These are phyloP conservation scores for Wallacemonas sp. DNA, from an alignment of 208 protist species.

Conservation along the genomic window DNA sequence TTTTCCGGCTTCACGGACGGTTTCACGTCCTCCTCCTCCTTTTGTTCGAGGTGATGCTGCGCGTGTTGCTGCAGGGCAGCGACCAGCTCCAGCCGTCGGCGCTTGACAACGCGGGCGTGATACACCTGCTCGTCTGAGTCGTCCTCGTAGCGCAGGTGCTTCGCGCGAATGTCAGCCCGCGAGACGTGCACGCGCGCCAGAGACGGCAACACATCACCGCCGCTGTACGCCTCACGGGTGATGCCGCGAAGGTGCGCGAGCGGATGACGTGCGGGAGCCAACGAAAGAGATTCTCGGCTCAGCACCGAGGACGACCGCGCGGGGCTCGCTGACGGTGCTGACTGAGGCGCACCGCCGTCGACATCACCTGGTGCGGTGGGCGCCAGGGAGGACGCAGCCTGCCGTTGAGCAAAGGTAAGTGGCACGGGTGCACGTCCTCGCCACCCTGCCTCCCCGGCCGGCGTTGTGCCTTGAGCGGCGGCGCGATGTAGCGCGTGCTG, in stretches of 20 bases:
- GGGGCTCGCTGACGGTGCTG: neutral
- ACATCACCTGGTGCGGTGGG: no score
- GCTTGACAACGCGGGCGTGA: slow-evolving; percentile 38
- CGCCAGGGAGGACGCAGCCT: no score
- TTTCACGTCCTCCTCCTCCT: slow-evolving; percentile 3
- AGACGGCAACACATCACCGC: slow-evolving; percentile 61
- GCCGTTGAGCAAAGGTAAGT: neutral
- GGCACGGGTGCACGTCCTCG: neutral
- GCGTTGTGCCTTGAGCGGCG: no score
- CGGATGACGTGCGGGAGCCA: neutral
- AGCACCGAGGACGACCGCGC: neutral
- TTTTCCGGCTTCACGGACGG: slow-evolving; percentile 23
- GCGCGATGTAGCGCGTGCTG: neutral
- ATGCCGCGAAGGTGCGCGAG: slow-evolving; percentile 12
- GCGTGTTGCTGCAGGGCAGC: slow-evolving; percentile 21
- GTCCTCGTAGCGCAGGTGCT: slow-evolving; percentile 64
- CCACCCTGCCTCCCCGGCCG: no score
- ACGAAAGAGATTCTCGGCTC: neutral
- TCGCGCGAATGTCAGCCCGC: slow-evolving; percentile 47
- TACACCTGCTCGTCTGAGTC: slow-evolving; percentile 48
- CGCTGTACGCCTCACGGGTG: slow-evolving; percentile 46
- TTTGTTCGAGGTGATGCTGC: neutral
- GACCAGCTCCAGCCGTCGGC: slow-evolving; percentile 44
- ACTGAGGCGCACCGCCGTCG: neutral
- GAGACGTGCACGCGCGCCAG: slow-evolving; percentile 61